Percentiles rank a stretch among this genome's conserved stretches.
These are phyloP conservation scores for Clathrospora elynae DNA, from an alignment of 2,329 filamentous ascomycete species.

Conservation along the genomic window DNA sequence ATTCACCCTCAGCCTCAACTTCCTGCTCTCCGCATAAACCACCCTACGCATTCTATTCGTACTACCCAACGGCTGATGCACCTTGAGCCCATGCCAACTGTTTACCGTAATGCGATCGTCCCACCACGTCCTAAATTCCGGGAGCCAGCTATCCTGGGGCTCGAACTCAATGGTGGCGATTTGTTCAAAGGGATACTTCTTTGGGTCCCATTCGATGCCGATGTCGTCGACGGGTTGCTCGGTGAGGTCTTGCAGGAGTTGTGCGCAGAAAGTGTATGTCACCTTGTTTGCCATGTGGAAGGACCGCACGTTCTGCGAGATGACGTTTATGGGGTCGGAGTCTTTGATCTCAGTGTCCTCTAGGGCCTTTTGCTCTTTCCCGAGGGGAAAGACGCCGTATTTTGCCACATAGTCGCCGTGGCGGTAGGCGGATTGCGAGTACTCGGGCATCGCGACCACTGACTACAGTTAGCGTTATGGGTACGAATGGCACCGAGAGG, in stretches of 20 bases:
- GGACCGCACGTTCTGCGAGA: conserved; percentile 28
- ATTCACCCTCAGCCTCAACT: conserved; percentile 48
- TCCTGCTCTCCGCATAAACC: conserved; percentile 50
- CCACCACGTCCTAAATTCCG: conserved; percentile 50
- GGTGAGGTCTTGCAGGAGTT: conserved; percentile 54
- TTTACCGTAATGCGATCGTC: conserved; percentile 50
- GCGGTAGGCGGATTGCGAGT: conserved; percentile 56
- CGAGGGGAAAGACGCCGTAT: conserved; percentile 53
- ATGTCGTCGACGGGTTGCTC: conserved; percentile 49
- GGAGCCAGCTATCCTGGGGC: conserved; percentile 49
- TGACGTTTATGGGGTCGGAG: conserved; percentile 36
- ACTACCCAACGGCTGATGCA: conserved; percentile 48
- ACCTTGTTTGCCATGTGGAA: conserved; percentile 27
- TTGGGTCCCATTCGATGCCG: conserved; percentile 53
- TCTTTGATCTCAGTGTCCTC: conserved; percentile 42
- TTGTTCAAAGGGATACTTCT: conserved; percentile 56
- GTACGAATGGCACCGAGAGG: background rate
- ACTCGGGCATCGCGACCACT: conserved; percentile 45
- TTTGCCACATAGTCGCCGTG: conserved; percentile 57
- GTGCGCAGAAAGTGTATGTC: conserved; percentile 50
- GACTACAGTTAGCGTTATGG: background rate
- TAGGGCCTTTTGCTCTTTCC: conserved; percentile 50
- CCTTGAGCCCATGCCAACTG: conserved; percentile 49
- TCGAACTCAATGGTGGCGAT: conserved; percentile 52
- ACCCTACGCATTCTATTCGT: conserved; percentile 51